These are phyloP conservation scores for Onygenales sp. DNA, from an alignment of 2,329 filamentous ascomycete species.

Conservation along the genomic window DNA sequence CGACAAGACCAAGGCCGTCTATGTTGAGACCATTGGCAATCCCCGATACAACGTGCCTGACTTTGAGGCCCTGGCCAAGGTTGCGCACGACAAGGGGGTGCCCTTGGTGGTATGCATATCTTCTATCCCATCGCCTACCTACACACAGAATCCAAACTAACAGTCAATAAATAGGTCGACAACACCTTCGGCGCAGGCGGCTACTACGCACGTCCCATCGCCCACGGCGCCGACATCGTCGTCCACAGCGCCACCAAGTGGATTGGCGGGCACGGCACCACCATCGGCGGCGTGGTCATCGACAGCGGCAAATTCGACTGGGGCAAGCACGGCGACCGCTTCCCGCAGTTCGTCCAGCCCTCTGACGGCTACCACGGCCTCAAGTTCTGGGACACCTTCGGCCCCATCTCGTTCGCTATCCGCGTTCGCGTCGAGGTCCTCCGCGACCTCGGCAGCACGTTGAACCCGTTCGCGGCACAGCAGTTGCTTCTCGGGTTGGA, in stretches of 20 bases:
- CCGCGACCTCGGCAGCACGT: conserved; percentile 69
- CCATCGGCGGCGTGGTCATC: conserved; percentile 75
- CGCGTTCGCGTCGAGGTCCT: conserved; percentile 81
- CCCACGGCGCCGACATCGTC: conserved; percentile 86
- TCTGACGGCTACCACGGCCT: conserved; percentile 84
- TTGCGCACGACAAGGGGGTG: conserved; percentile 62
- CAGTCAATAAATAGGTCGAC: conserved; percentile 54
- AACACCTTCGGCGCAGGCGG: conserved; percentile 94
- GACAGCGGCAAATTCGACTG: conserved; percentile 92
- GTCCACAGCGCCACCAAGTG: conserved; percentile 94
- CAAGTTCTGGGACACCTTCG: conserved; percentile 91
- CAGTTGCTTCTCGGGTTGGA: conserved; percentile 83
- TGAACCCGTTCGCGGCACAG: conserved; percentile 89
- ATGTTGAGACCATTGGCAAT: conserved; percentile 88
- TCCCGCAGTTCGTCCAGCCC: conserved; percentile 87
- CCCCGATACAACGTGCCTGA: conserved; percentile 89
- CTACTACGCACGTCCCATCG: conserved; percentile 77
- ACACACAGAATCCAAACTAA: conserved; percentile 1
- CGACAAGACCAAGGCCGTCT: conserved; percentile 86
- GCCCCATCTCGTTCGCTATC: conserved; percentile 70
- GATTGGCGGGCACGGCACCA: conserved; percentile 94
- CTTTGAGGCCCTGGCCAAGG: conserved; percentile 73
- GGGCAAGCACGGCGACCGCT: conserved; percentile 71
- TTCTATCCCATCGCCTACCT: background rate
- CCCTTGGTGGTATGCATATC: conserved; percentile 46